Percentiles rank a stretch among this genome's conserved stretches.
Evolutionary conservation across 768 basidiomycete species (phyloP).

Genomic region (Mycena capillaripes): DNA sequence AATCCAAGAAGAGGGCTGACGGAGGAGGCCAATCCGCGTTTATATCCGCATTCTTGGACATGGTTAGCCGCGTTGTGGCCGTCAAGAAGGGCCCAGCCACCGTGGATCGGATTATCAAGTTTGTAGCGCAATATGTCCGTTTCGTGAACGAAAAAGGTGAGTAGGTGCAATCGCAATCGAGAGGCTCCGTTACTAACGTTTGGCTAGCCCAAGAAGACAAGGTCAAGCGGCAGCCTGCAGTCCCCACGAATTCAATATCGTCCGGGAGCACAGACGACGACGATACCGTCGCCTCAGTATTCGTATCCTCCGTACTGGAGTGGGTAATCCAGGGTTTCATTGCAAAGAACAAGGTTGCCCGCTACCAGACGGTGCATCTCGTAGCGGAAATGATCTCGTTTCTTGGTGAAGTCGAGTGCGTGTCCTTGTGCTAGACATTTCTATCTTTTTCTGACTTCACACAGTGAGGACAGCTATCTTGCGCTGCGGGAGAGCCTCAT

Average conservation of each 20-base stretch:
- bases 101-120: constrained; percentile 89
- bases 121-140: constrained; percentile 86
- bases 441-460: constrained; percentile 2
- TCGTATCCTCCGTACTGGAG: constrained; percentile 74
- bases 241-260: constrained; percentile 40
- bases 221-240: constrained; percentile 60
- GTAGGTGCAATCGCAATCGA: constrained; percentile 36
- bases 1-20: constrained; percentile 61
- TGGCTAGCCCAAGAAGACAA: constrained; percentile 39
- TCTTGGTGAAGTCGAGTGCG: constrained; percentile 92
- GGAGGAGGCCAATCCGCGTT: constrained; percentile 86
- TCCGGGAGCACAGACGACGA: constrained; percentile 64
- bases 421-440: constrained; percentile 27
- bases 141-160: constrained; percentile 88
- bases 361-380: constrained; percentile 84
- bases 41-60: constrained; percentile 78
- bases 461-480: constrained; percentile 87
- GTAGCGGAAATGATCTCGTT: constrained; percentile 90
- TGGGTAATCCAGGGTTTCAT: constrained; percentile 86
- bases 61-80: constrained; percentile 78
- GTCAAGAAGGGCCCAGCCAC: constrained; percentile 90
- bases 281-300: constrained; percentile 78
- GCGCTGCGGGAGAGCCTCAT: constrained; percentile 77
- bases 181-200: constrained; percentile 20
- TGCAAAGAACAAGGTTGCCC: constrained; percentile 92